These are phyloP conservation scores for Penicillium canescens DNA, from an alignment of 495 filamentous ascomycete genomes.

Conservation along the genomic window DNA sequence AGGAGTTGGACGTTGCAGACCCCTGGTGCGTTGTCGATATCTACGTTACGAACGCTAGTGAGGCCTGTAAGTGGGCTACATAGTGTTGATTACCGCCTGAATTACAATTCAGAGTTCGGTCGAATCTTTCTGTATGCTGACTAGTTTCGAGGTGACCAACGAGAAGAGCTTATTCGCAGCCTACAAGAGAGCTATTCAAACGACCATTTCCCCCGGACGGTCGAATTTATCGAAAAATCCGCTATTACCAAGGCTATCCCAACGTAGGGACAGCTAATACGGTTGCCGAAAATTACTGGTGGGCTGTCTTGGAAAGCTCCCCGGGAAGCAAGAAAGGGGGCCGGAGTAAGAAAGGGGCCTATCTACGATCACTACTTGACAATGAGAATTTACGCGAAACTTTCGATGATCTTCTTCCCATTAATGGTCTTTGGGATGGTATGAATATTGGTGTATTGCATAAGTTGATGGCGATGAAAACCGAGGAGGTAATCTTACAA, in stretches of 20 bases:
- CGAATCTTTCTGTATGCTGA: background rate
- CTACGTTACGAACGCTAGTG: background rate
- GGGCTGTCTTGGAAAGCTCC: background rate
- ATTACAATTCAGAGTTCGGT: background rate
- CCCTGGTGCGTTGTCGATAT: slow-evolving; percentile 1
- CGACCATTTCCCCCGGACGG: background rate
- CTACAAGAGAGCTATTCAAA: background rate
- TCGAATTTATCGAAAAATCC: background rate
- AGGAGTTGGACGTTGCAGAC: background rate
- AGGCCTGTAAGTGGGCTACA: background rate
- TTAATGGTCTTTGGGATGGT: background rate
- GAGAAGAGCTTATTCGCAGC: background rate
- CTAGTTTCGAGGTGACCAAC: background rate
- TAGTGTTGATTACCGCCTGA: background rate
- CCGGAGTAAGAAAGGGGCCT: background rate
- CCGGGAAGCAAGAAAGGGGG: background rate
- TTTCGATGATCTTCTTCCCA: slow-evolving; percentile 2
- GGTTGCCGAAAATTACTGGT: background rate
- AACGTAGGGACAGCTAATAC: background rate
- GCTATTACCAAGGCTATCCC: background rate
- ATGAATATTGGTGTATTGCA: slow-evolving; percentile 3
- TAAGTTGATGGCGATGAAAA: background rate
- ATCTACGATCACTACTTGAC: background rate
- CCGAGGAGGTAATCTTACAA: background rate
- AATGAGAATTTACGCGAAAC: background rate